Evolutionary conservation across 257 asterid genomes (phyloP).

Genomic region (Forsythia suspensa): DNA sequence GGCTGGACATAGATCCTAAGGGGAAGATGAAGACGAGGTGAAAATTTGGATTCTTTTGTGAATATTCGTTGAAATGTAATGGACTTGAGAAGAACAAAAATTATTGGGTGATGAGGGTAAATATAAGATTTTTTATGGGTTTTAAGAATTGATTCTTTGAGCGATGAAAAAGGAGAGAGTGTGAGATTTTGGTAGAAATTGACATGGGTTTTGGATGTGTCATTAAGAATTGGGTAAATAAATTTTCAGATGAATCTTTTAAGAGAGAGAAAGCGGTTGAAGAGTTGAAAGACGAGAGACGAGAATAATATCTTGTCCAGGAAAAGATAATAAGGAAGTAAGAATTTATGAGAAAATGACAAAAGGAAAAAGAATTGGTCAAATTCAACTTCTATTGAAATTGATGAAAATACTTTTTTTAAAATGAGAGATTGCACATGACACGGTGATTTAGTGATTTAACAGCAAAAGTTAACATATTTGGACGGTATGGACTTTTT

Average conservation of each 20-base stretch:
- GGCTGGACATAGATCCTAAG: conserved; percentile 53
- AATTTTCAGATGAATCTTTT: neutral
- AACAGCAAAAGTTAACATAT: no score
- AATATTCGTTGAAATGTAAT: conserved; percentile 48
- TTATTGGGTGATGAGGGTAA: conserved; percentile 22
- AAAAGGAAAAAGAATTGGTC: neutral
- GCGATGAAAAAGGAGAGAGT: conserved; percentile 24
- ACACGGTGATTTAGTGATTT: no score
- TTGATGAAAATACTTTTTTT: no score
- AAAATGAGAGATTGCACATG: no score
- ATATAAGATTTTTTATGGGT: conserved; percentile 31
- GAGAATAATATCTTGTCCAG: conserved; percentile 1
- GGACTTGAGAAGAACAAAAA: conserved; percentile 35
- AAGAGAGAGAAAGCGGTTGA: neutral
- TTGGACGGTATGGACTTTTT: no score
- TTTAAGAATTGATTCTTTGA: conserved; percentile 23
- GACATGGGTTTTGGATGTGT: neutral
- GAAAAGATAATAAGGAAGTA: neutral
- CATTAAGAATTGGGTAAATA: neutral
- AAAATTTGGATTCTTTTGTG: conserved; percentile 30
- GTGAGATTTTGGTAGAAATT: conserved; percentile 32
- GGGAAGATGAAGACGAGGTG: conserved; percentile 36
- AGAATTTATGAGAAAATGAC: neutral
- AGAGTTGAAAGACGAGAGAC: neutral
- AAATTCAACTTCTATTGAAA: neutral